phyloP scores from a whole-genome alignment of 2,329 filamentous ascomycete genomes.

The Fusarium nematophilum region DNA sequence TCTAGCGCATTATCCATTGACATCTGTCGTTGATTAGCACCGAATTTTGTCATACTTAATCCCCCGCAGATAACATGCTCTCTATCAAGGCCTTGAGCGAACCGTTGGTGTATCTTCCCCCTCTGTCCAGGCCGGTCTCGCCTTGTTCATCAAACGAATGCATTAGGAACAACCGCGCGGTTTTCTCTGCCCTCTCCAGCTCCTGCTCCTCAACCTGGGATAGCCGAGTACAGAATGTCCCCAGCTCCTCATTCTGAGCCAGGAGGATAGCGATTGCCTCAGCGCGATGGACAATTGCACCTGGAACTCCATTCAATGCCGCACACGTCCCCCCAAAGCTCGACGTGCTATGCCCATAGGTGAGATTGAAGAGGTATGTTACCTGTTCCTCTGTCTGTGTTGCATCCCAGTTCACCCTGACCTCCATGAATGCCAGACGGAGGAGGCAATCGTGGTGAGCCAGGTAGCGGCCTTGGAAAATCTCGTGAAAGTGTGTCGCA shows the following conservation, averaged over 20 bases:
- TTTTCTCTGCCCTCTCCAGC: constrained; percentile 73
- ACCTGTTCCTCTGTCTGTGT: constrained; percentile 69
- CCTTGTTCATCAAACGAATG: constrained; percentile 26
- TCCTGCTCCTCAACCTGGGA: constrained; percentile 71
- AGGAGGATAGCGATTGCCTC: constrained; percentile 77
- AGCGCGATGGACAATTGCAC: constrained; percentile 77
- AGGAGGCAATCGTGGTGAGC: constrained; percentile 63
- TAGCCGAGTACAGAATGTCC: constrained; percentile 76
- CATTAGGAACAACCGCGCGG: constrained; percentile 69
- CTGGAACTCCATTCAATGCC: constrained; percentile 84
- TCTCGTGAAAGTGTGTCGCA: constrained; percentile 76
- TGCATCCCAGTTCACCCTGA: constrained; percentile 67
- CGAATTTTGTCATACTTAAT: neutral
- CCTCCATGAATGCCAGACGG: constrained; percentile 77
- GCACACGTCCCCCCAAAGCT: constrained; percentile 92
- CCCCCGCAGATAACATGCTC: constrained; percentile 19
- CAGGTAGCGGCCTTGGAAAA: constrained; percentile 75
- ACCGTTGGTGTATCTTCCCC: neutral
- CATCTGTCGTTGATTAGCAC: too few species aligned
- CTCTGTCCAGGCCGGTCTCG: neutral
- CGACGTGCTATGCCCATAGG: constrained; percentile 74
- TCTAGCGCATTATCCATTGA: neutral
- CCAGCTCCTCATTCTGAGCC: constrained; percentile 79
- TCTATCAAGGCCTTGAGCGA: constrained; percentile 32
- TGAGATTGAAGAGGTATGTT: constrained; percentile 79